Percentiles rank a stretch among this genome's conserved stretches.
Evolutionary conservation across 2,329 filamentous ascomycete species (phyloP).

Genomic region (Fusarium cicatricum): DNA sequence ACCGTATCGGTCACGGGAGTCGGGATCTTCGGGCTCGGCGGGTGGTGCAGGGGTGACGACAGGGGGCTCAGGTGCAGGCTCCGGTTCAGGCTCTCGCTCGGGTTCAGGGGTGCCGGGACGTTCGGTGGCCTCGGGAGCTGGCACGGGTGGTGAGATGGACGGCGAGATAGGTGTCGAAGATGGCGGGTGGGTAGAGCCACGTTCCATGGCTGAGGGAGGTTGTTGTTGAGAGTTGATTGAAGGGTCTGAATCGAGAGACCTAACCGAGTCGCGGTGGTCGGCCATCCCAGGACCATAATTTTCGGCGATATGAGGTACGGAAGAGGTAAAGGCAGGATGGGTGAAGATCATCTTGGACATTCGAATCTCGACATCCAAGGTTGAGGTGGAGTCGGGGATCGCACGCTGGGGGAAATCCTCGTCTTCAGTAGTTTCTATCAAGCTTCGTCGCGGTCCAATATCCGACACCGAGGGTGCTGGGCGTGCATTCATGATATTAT

Average conservation of each 20-base stretch:
- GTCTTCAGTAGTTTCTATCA: slow-evolving; percentile 22
- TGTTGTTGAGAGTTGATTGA: slow-evolving; percentile 41
- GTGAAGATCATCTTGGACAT: slow-evolving; percentile 53
- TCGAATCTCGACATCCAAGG: slow-evolving; percentile 50
- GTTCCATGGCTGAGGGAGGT: slow-evolving; percentile 23
- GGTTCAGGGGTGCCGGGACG: slow-evolving; percentile 29
- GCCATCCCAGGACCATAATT: slow-evolving; percentile 40
- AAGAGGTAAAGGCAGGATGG: slow-evolving; percentile 50
- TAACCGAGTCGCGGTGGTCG: slow-evolving; percentile 61
- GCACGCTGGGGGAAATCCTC: slow-evolving; percentile 32
- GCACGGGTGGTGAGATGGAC: slow-evolving; percentile 19
- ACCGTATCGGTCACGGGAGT: slow-evolving; percentile 80
- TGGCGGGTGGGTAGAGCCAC: slow-evolving; percentile 8
- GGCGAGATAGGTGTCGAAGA: slow-evolving; percentile 29
- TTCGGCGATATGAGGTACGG: slow-evolving; percentile 50
- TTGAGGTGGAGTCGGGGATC: slow-evolving; percentile 36
- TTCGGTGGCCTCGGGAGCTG: slow-evolving; percentile 11
- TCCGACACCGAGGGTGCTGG: slow-evolving; percentile 52
- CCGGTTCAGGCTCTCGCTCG: slow-evolving; percentile 16
- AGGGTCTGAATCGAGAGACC: slow-evolving; percentile 53
- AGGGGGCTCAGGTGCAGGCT: slow-evolving; percentile 31
- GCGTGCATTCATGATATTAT: slow-evolving; percentile 19
- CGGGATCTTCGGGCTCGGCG: slow-evolving; percentile 57
- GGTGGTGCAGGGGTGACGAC: slow-evolving; percentile 41
- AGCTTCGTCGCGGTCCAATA: slow-evolving; percentile 22